These are phyloP conservation scores for Zalaria obscura DNA, from an alignment of 2,329 filamentous ascomycete species.

Conservation along the genomic window DNA sequence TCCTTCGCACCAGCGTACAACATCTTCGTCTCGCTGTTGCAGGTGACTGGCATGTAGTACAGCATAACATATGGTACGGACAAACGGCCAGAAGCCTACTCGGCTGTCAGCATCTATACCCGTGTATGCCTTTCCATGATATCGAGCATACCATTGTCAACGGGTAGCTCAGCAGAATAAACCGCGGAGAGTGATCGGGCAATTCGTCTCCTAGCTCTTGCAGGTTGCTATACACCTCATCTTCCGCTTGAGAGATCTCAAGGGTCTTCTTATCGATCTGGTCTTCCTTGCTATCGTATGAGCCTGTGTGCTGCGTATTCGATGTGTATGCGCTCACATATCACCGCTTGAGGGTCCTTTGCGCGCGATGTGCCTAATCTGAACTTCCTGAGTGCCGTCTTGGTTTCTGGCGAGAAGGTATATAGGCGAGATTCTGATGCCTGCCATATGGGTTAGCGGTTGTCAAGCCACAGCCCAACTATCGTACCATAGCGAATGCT, in stretches of 20 bases:
- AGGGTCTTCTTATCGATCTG: conserved; percentile 80
- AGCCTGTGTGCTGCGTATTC: background rate
- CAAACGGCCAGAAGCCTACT: conserved; percentile 39
- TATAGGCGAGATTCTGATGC: conserved; percentile 80
- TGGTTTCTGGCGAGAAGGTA: conserved; percentile 82
- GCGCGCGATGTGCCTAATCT: conserved; percentile 78
- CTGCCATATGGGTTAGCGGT: conserved; percentile 12
- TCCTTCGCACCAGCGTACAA: conserved; percentile 93
- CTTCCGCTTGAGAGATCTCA: conserved; percentile 75
- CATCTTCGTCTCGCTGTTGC: conserved; percentile 79
- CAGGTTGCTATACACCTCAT: conserved; percentile 69
- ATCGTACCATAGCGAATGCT: too few relatives aligned
- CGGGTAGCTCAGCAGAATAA: conserved; percentile 81
- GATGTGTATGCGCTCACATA: conserved; percentile 55
- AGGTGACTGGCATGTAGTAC: conserved; percentile 87
- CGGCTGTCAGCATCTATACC: too few relatives aligned
- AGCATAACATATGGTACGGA: conserved; percentile 89
- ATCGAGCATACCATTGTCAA: conserved; percentile 54
- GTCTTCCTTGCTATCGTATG: conserved; percentile 37
- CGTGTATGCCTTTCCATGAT: too few relatives aligned
- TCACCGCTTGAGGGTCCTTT: conserved; percentile 76
- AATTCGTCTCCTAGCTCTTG: conserved; percentile 75
- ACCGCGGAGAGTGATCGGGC: conserved; percentile 82
- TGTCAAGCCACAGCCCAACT: background rate
- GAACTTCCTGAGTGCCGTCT: conserved; percentile 85